Percentiles rank a stretch among this genome's conserved stretches.
Evolutionary conservation across 345 rosid genomes (phyloP).

Genomic region (Mercurialis annua): DNA sequence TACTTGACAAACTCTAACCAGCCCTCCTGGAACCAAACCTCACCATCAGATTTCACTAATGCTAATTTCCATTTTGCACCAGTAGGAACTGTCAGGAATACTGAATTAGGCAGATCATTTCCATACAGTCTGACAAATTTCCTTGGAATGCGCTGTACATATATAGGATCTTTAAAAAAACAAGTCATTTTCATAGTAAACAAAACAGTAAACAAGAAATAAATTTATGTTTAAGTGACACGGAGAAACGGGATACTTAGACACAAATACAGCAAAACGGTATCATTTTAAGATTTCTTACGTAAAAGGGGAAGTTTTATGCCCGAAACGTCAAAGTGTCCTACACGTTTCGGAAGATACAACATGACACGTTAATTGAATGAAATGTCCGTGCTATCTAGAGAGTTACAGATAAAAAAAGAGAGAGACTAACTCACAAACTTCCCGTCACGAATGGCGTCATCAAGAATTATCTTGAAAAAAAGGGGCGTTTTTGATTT

Average conservation of each 20-base stretch:
- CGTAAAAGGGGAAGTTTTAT: not conserved
- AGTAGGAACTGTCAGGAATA: constrained; percentile 3
- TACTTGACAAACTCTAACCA: constrained; percentile 24
- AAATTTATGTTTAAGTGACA: no score
- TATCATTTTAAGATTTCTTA: no score
- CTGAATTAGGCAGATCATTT: not conserved
- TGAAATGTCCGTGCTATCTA: no score
- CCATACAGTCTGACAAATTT: constrained; percentile 4
- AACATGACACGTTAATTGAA: no score
- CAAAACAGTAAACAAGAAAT: no score
- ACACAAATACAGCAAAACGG: no score
- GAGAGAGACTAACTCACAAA: not conserved
- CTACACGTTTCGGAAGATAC: no score
- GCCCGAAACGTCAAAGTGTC: no score
- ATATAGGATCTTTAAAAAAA: not conserved
- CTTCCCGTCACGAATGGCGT: not conserved
- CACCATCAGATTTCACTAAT: not conserved
- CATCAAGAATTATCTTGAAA: constrained; percentile 1
- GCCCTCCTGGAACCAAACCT: constrained; percentile 32
- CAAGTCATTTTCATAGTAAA: no score
- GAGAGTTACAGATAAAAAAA: no score
- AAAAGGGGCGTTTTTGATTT: not conserved
- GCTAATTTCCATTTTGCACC: constrained; percentile 11
- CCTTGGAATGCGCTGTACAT: not conserved
- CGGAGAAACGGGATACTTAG: no score